Evolutionary conservation across 192 early-diverging fungal genomes (phyloP).

Genomic region (Coemansia guatemalensis): DNA sequence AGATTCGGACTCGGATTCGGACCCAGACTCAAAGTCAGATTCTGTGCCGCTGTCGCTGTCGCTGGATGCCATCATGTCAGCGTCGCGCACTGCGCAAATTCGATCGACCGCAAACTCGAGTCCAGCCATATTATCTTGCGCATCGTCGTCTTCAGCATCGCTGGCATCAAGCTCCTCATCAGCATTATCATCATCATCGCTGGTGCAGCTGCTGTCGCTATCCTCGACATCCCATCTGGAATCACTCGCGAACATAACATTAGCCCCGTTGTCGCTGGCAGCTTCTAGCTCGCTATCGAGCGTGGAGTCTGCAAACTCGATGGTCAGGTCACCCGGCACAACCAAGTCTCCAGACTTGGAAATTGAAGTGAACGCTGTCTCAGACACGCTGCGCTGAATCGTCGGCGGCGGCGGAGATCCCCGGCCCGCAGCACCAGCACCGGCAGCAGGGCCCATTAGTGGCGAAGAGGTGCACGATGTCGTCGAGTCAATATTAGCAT

Average conservation of each 20-base stretch:
- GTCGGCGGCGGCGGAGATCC: slow-evolving; percentile 11
- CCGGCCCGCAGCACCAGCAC: neutral
- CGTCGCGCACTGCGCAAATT: neutral
- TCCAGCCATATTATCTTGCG: neutral
- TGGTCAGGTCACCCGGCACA: slow-evolving; percentile 10
- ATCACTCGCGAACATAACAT: slow-evolving; percentile 6
- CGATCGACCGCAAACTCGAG: neutral
- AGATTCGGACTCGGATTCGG: slow-evolving; percentile 9
- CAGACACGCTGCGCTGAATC: slow-evolving; percentile 26
- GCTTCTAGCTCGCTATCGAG: neutral
- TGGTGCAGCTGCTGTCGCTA: slow-evolving; percentile 1
- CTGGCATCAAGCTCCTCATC: slow-evolving; percentile 8
- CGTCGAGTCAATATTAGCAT: neutral
- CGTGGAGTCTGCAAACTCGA: slow-evolving; percentile 16
- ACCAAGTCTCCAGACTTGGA: neutral
- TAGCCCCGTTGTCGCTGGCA: neutral
- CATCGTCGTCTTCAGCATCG: slow-evolving; percentile 6
- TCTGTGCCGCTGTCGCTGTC: slow-evolving; percentile 6
- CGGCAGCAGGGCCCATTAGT: slow-evolving; percentile 3
- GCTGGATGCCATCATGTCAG: neutral
- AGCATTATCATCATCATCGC: slow-evolving; percentile 14
- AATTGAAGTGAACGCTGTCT: slow-evolving; percentile 7
- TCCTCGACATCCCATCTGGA: slow-evolving; percentile 5
- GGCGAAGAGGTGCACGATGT: slow-evolving; percentile 24
- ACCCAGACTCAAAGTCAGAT: slow-evolving; percentile 18